phyloP scores from a whole-genome alignment of 75 land plant species.

The Selaginella moellendorffii region DNA sequence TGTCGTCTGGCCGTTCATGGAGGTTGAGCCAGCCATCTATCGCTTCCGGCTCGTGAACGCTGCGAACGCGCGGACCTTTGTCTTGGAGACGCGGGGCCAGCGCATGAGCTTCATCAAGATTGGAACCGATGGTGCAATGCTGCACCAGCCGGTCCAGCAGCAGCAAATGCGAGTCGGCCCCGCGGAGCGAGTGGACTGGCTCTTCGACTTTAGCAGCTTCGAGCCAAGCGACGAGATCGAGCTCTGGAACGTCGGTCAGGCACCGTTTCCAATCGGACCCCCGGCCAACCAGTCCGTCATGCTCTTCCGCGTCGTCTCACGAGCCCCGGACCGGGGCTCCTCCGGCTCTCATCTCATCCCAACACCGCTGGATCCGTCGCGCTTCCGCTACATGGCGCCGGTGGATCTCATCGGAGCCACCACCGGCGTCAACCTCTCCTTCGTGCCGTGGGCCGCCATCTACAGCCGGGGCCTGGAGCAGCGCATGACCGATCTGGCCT shows the following conservation, averaged over 20 bases:
- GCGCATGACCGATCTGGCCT: not conserved
- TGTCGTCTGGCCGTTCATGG: not conserved
- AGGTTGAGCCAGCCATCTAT: constrained; percentile 10
- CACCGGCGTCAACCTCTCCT: not conserved
- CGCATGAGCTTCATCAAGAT: not conserved
- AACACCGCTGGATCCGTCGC: no score
- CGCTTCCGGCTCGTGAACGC: constrained; percentile 9
- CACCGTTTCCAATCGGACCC: not conserved
- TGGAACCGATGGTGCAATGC: not conserved
- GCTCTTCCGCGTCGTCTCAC: not conserved
- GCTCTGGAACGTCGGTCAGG: not conserved
- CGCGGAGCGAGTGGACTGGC: not conserved
- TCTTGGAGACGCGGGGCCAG: not conserved
- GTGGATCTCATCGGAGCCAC: no score
- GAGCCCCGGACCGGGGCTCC: no score
- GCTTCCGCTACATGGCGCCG: no score
- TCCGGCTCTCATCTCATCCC: no score
- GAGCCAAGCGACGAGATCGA: not conserved
- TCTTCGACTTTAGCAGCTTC: not conserved
- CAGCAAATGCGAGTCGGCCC: not conserved
- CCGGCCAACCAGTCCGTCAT: not conserved
- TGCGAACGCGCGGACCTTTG: constrained; percentile 8
- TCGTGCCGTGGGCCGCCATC: not conserved
- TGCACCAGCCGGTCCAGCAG: not conserved
- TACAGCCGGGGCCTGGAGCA: not conserved